A percentile compares a stretch with the other conserved stretches of the same genome.
Conservation (phyloP, 345 rosid genomes). For the Rhodamnia argentea region DNA sequence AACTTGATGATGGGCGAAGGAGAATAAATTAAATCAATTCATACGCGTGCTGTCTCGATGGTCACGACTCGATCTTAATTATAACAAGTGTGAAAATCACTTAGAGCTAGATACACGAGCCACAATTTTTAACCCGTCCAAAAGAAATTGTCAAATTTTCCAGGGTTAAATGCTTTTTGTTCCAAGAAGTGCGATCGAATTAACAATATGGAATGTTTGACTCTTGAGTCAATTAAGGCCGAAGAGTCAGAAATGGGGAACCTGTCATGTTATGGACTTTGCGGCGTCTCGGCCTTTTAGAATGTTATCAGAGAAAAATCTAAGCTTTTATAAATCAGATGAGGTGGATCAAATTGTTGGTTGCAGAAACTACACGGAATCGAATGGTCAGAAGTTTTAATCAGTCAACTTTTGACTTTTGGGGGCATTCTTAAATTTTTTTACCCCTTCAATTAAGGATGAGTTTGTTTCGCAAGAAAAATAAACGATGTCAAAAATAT, state of each 20-base stretch:
- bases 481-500: no score
- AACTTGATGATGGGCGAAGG: background rate
- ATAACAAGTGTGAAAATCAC: background rate
- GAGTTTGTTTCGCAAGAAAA: no score
- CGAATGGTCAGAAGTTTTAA: background rate
- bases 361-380: background rate
- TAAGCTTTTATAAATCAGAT: background rate
- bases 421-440: background rate
- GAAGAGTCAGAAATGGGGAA: background rate
- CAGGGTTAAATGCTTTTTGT: background rate
- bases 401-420: background rate
- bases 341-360: background rate
- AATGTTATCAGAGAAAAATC: background rate
- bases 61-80: background rate
- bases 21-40: background rate
- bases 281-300: no score
- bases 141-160: background rate
- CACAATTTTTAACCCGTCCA: background rate
- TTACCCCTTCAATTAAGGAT: background rate
- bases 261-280: no score
- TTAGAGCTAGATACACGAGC: background rate
- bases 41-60: background rate
- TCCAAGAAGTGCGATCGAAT: background rate
- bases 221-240: background rate
- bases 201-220: background rate